phyloP scores from a whole-genome alignment of 768 basidiomycete genomes.

The Tulasnella sp. region DNA sequence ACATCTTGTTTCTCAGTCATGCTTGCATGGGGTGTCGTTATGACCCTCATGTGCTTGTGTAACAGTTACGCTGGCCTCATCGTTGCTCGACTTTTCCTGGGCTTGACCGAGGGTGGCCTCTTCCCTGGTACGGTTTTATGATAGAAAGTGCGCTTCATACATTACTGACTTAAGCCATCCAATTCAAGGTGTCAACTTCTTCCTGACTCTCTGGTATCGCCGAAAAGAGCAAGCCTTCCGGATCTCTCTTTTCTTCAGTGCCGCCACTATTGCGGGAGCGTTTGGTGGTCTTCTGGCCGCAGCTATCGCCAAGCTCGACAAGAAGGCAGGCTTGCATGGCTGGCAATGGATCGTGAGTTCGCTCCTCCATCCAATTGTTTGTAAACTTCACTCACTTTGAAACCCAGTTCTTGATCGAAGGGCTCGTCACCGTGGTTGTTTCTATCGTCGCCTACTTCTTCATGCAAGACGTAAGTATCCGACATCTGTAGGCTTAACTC shows the following conservation, averaged over 20 bases:
- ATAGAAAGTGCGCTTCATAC: slow-evolving; percentile 41
- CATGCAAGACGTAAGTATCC: slow-evolving; percentile 67
- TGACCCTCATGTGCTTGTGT: slow-evolving; percentile 72
- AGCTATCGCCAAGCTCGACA: slow-evolving; percentile 55
- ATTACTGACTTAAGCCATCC: background rate
- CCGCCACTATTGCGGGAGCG: slow-evolving; percentile 77
- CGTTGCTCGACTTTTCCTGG: slow-evolving; percentile 55
- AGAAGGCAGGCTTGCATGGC: slow-evolving; percentile 50
- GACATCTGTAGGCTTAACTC: slow-evolving; percentile 39
- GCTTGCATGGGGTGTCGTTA: slow-evolving; percentile 32
- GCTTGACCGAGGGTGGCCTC: slow-evolving; percentile 67
- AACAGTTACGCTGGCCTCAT: slow-evolving; percentile 66
- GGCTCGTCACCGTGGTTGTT: slow-evolving; percentile 60
- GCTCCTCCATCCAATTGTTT: slow-evolving; percentile 29
- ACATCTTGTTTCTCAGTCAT: slow-evolving; percentile 1
- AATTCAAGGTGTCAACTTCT: slow-evolving; percentile 29
- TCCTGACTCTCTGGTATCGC: slow-evolving; percentile 65
- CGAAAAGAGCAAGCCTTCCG: slow-evolving; percentile 74
- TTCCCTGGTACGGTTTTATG: slow-evolving; percentile 43
- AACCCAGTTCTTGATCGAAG: slow-evolving; percentile 55
- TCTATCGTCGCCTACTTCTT: slow-evolving; percentile 64
- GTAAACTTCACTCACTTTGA: background rate
- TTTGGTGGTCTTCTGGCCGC: slow-evolving; percentile 64
- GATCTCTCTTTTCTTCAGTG: slow-evolving; percentile 68
- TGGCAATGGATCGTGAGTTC: slow-evolving; percentile 51